phyloP scores from a whole-genome alignment of 1,284 basidiomycete species.

The Ganoderma lingzhi region DNA sequence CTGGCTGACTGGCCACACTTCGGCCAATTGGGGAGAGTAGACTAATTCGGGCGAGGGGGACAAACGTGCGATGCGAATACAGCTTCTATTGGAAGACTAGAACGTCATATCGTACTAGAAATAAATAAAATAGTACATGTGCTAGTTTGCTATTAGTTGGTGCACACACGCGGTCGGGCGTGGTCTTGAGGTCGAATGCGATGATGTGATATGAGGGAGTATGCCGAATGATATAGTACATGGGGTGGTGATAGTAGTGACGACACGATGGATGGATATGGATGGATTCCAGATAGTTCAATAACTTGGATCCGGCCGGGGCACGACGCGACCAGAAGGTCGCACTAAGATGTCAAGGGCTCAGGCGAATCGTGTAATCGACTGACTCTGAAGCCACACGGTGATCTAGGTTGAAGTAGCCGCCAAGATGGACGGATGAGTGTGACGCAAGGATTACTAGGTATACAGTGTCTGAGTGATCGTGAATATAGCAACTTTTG shows the following conservation, averaged over 20 bases:
- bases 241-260: conserved; percentile 6
- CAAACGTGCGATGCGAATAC: conserved; percentile 5
- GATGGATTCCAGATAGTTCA: conserved; percentile 3
- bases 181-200: conserved; percentile 3
- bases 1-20: conserved; percentile 5
- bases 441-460: conserved; percentile 13
- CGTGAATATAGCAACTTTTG: conserved; percentile 37
- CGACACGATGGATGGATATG: conserved; percentile 1
- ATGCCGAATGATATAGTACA: conserved; percentile 5
- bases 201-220: conserved; percentile 3
- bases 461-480: conserved; percentile 31
- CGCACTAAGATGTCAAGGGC: neutral
- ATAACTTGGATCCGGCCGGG: neutral
- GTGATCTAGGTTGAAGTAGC: neutral
- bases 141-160: conserved; percentile 13
- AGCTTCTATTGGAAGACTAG: neutral
- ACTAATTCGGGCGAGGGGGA: neutral
- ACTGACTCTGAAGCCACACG: conserved; percentile 9
- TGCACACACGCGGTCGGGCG: conserved; percentile 12
- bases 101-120: neutral
- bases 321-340: neutral
- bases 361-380: conserved; percentile 13
- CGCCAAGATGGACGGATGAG: conserved; percentile 22
- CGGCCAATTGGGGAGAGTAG: neutral
- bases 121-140: conserved; percentile 11